These are phyloP conservation scores for Sugiyamaella pinicola DNA, from an alignment of 1,139 yeast species.

Conservation along the genomic window DNA sequence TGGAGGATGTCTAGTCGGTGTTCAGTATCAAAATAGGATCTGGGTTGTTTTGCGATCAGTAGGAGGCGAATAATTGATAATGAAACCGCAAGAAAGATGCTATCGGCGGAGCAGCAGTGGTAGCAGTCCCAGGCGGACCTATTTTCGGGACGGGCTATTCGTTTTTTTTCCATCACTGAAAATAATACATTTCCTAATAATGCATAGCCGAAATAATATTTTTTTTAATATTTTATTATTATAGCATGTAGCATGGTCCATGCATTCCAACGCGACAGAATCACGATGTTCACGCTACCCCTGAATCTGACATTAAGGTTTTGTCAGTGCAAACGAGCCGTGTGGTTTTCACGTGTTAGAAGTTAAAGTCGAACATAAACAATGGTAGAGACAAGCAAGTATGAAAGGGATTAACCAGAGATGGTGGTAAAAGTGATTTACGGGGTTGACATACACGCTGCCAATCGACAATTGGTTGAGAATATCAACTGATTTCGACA, in stretches of 20 bases:
- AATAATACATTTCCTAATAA: not conserved
- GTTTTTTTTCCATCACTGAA: not conserved
- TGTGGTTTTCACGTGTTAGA: not conserved
- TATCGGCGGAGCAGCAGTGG: no score
- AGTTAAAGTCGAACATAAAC: not conserved
- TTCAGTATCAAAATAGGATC: no score
- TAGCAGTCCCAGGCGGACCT: no score
- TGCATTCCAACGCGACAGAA: constrained; percentile 3
- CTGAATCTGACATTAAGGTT: not conserved
- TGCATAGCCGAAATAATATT: not conserved
- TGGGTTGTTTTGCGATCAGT: no score
- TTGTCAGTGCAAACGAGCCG: not conserved
- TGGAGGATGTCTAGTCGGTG: no score
- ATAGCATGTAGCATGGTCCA: not conserved
- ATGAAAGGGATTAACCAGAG: not conserved
- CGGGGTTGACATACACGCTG: no score
- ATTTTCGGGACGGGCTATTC: not conserved
- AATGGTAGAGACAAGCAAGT: not conserved
- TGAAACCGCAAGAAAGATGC: no score
- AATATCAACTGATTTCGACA: no score
- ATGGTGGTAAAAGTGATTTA: no score
- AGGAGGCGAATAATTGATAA: no score
- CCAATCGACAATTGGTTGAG: no score
- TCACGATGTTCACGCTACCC: not conserved
- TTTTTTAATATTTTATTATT: not conserved